Conservation (phyloP, 192 early-diverging fungal species). For the Coemansia pectinata region DNA sequence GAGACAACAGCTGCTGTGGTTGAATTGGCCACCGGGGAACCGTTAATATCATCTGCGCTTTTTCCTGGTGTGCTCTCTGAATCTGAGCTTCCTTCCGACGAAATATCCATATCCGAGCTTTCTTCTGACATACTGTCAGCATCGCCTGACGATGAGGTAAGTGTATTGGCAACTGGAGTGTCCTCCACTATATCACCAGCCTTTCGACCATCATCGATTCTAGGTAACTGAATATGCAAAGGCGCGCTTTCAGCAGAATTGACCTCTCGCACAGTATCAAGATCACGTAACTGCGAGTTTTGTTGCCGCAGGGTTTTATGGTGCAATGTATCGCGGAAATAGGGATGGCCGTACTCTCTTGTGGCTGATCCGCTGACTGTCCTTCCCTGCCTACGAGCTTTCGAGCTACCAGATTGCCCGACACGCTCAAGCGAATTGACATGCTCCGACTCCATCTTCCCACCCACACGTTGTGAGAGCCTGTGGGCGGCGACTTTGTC, state of each 20-base stretch:
- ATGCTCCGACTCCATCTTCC: neutral
- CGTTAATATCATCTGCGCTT: no score
- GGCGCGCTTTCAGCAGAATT: neutral
- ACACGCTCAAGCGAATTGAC: no score
- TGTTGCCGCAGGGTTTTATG: neutral
- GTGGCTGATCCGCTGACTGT: no score
- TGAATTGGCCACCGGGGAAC: neutral
- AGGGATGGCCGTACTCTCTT: no score
- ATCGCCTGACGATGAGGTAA: neutral
- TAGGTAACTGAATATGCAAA: neutral
- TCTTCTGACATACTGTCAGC: neutral
- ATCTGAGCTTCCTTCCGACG: neutral
- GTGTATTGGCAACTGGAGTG: neutral
- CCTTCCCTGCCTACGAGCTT: no score
- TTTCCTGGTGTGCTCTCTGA: no score
- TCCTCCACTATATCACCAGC: neutral
- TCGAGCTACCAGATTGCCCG: no score
- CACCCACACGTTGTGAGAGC: neutral
- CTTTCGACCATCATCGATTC: neutral
- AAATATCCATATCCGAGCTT: neutral
- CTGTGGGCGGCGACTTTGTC: neutral
- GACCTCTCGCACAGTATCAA: neutral
- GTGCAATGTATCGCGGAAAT: no score
- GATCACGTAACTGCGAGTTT: neutral
- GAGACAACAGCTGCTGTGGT: neutral